Base-by-base conservation (phyloP, 371 early-diverging fungal genomes). In the Umbelopsis sp. region DNA sequence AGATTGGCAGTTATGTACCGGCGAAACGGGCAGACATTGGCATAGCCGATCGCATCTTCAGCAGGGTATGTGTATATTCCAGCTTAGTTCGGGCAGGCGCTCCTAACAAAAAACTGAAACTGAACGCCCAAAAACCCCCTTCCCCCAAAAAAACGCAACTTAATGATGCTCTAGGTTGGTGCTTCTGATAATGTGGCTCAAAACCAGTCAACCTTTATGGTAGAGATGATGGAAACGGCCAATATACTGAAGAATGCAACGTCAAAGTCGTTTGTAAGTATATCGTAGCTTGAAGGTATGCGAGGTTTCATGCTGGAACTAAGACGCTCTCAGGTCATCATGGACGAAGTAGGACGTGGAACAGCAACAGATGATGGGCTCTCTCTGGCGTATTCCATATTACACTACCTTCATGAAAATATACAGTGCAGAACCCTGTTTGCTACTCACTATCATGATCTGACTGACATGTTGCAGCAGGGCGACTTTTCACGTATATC, bases 321-420 rank as follows among this genome's bases (percentile, higher is more conserved):
- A 41, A 41, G 41, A 41, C 41, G 41, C 41, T 7, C 32, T 50
- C 52, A 93, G 69, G 93, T 97, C 4, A 93, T 99, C 44, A 90
- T 99, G 84, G 99, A 99, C 74, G 99, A 99, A 76, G 91, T 99
- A 20, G 99, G 99, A 1, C 90, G 99, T 48, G 99, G 99, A 12
- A 99, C 99, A 0, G 89, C 95, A 2, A 93, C 97, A 0, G 70
- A 80, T 24, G 99, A 99, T 72, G 99, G 99, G 0, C 78, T 94
- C 20, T 87, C 97, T 4, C 85, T 99, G 37, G 99, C 99, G 0
- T 91, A 86, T 65, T 94, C 96, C 0, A 94, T 97, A 0, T 76
- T 99, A 29, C 76, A 87, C 65, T 87, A 96, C 70, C 73, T 99
- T 29, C 86, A 92, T 63, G 74, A 86, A 22, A 63, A 70, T 3